phyloP scores from a whole-genome alignment of 2,329 filamentous ascomycete genomes.

The Didymosphaeria variabile region DNA sequence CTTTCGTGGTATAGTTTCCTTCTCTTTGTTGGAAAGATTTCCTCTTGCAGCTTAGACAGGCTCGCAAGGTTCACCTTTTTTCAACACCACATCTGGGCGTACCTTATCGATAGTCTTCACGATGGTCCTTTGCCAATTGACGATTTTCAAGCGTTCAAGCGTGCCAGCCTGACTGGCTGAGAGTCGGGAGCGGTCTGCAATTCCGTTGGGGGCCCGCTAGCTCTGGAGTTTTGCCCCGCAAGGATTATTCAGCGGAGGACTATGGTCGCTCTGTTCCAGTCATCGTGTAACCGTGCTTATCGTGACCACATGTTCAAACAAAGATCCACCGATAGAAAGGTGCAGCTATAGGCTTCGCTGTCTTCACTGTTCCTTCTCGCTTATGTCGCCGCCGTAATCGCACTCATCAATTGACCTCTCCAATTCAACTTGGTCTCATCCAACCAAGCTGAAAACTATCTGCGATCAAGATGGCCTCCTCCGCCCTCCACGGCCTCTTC shows the following conservation, averaged over 20 bases:
- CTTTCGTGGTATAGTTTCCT: neutral
- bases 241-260: slow-evolving; percentile 39
- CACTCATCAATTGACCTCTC: neutral
- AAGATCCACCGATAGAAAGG: neutral
- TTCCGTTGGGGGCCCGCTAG: slow-evolving; percentile 15
- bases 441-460: neutral
- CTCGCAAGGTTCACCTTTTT: neutral
- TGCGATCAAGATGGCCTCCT: slow-evolving; percentile 43
- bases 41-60: neutral
- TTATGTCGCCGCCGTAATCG: neutral
- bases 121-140: neutral
- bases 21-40: neutral
- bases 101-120: neutral
- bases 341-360: neutral
- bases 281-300: slow-evolving; percentile 14
- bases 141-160: neutral
- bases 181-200: slow-evolving; percentile 19
- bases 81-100: neutral
- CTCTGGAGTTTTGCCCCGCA: slow-evolving; percentile 17
- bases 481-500: slow-evolving; percentile 52
- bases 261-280: slow-evolving; percentile 19
- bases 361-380: neutral
- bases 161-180: neutral
- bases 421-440: neutral
- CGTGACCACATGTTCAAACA: slow-evolving; percentile 8